A percentile compares a stretch with the other conserved stretches of the same genome.
Conservation (phyloP, 768 basidiomycete genomes). For the Tremella mesenterica region DNA sequence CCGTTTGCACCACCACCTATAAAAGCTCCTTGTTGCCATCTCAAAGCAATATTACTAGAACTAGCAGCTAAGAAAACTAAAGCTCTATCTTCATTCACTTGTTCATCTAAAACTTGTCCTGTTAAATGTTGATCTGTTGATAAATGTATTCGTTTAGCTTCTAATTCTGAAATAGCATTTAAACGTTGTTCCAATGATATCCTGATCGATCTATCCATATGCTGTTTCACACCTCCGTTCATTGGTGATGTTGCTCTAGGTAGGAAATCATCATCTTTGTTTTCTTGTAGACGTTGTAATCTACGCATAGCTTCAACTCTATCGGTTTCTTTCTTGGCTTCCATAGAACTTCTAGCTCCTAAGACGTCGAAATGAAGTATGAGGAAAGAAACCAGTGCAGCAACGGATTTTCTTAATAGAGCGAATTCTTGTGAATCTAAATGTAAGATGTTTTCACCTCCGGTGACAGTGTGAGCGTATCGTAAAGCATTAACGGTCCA, state of each 20-base stretch:
- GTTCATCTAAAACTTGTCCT: slow-evolving; percentile 88
- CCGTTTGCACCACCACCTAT: slow-evolving; percentile 99
- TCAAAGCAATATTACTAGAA: slow-evolving; percentile 87
- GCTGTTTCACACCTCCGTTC: slow-evolving; percentile 1
- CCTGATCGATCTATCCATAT: slow-evolving; percentile 54
- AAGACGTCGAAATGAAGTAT: slow-evolving; percentile 97
- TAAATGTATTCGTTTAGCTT: slow-evolving; percentile 55
- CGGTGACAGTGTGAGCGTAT: slow-evolving; percentile 78
- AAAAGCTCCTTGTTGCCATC: slow-evolving; percentile 97
- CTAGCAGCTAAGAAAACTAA: slow-evolving; percentile 89
- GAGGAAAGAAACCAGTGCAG: slow-evolving; percentile 90
- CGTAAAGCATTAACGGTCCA: slow-evolving; percentile 97
- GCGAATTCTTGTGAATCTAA: slow-evolving; percentile 82
- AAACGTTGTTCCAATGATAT: slow-evolving; percentile 67
- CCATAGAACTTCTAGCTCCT: slow-evolving; percentile 77
- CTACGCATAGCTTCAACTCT: slow-evolving; percentile 52
- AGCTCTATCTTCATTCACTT: slow-evolving; percentile 86
- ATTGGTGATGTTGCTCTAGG: slow-evolving; percentile 28
- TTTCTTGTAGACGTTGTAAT: slow-evolving; percentile 51
- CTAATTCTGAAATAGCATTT: slow-evolving; percentile 52
- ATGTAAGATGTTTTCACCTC: slow-evolving; percentile 78
- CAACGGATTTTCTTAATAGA: slow-evolving; percentile 80
- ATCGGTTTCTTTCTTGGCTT: slow-evolving; percentile 85
- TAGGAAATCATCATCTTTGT: slow-evolving; percentile 41
- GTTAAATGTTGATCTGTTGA: slow-evolving; percentile 65